Conservation (phyloP, 148 eudicot species). For the Rhododendron ovatum region DNA sequence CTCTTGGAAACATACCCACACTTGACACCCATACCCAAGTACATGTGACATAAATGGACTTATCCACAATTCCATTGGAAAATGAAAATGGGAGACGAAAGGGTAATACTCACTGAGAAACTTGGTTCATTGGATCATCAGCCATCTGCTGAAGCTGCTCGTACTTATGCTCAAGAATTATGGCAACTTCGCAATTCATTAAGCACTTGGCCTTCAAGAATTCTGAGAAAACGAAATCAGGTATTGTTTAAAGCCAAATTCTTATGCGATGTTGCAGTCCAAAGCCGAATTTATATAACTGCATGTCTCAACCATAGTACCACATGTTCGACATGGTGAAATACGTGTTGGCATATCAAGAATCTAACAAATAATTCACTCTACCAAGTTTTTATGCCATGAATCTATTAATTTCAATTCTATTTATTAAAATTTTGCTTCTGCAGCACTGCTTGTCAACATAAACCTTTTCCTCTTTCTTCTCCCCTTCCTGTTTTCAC, state of each 20-base stretch:
- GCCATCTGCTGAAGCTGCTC: slow-evolving; percentile 82
- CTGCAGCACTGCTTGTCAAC: not conserved
- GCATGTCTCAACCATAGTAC: not conserved
- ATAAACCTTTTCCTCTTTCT: not conserved
- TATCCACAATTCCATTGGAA: not conserved
- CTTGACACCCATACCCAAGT: not conserved
- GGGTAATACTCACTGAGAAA: slow-evolving; percentile 57
- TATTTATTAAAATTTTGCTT: not conserved
- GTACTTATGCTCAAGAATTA: slow-evolving; percentile 72
- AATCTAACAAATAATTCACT: not conserved
- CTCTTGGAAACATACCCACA: not conserved
- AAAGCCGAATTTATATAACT: not conserved
- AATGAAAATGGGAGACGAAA: not conserved
- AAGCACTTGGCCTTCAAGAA: slow-evolving; percentile 94
- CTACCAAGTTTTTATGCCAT: not conserved
- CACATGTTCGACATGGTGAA: not conserved
- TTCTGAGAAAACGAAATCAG: slow-evolving; percentile 28
- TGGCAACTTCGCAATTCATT: slow-evolving; percentile 87
- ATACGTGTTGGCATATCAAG: not conserved
- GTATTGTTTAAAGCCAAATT: not conserved
- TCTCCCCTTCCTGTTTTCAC: not conserved
- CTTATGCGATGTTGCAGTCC: not conserved
- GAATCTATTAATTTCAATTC: not conserved
- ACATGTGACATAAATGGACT: not conserved
- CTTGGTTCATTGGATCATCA: slow-evolving; percentile 73